phyloP scores from a whole-genome alignment of 768 basidiomycete genomes.

The Agrocybe chaxingu region DNA sequence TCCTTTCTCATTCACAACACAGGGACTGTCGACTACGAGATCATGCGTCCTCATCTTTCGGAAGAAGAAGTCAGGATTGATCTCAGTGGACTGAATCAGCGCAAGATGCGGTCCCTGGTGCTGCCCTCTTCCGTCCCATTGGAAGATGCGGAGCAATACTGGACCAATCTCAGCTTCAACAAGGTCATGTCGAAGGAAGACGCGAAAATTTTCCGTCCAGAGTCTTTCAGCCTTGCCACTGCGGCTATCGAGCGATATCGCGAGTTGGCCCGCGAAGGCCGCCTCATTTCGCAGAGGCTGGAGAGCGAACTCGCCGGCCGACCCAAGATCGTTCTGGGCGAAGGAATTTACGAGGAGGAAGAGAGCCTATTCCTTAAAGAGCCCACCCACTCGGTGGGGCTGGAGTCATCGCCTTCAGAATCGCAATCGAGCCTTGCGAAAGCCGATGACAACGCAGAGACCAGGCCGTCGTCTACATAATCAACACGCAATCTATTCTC shows the following conservation, averaged over 20 bases:
- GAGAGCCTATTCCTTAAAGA: conserved; percentile 8
- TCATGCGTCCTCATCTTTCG: conserved; percentile 36
- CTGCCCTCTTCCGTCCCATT: conserved; percentile 48
- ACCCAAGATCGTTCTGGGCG: conserved; percentile 42
- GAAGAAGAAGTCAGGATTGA: conserved; percentile 31
- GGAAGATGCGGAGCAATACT: conserved; percentile 41
- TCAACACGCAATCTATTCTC: too few relatives aligned
- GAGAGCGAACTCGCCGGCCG: conserved; percentile 35
- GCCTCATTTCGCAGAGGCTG: conserved; percentile 34
- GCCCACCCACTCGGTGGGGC: neutral
- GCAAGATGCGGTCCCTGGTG: conserved; percentile 43
- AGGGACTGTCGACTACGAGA: conserved; percentile 66
- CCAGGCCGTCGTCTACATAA: too few relatives aligned
- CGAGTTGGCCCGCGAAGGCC: conserved; percentile 43
- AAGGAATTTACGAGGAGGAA: conserved; percentile 14
- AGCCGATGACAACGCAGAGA: too few relatives aligned
- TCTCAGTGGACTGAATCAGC: conserved; percentile 29
- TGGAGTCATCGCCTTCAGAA: too few relatives aligned
- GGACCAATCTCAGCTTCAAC: conserved; percentile 43
- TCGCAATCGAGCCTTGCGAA: too few relatives aligned
- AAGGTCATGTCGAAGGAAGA: conserved; percentile 22
- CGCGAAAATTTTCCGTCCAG: conserved; percentile 24
- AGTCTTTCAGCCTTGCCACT: conserved; percentile 33
- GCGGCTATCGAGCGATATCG: conserved; percentile 38
- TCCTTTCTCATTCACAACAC: neutral